Evolutionary conservation across 2,329 filamentous ascomycete species (phyloP), one percentile per base, ranked within the genome.

Genomic region (Colletotrichum abscissum): DNA sequence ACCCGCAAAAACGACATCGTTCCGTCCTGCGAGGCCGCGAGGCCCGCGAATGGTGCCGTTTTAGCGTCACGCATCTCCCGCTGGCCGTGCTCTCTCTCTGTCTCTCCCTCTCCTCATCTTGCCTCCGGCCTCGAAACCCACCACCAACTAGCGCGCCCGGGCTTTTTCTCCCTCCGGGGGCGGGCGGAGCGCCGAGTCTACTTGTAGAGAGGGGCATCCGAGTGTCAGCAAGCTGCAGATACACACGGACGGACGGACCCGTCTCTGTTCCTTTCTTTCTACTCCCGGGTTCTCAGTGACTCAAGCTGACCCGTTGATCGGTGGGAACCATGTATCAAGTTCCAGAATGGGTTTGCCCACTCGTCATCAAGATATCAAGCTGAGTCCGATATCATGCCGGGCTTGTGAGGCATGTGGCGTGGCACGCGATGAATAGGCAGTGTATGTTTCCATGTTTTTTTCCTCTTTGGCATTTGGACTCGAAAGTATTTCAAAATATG

Each of bases 181-280:
- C 11, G 52, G 22, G 5, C 33, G 12, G 49, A 56, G 63, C n/a
- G n/a, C 12, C n/a, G 62, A 33, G 28, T n/a, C 19, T 38, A 26
- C 26, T 26, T 26, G 26, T 26, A 11, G 28, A n/a, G 22, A 2
- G 38, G 19, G 49, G 52, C 35, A 64, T 63, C 69, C 65, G 65
- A 69, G 69, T 58, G 64, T 69, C 63, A 42, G 38, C 58, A 30
- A 68, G 49, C 28, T 68, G 69, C 58, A 54, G 35, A 24, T n/a
- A 9, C 30, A 26, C 30, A 35, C 42, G 60, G 11, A 22, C 28
- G 42, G 42, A 24, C 9, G 9, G 26, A 30, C 24, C 7, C 26
- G 9, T 33, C 30, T 33, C 16, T 42, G 3, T 19, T 7, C 16
- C 6, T 8, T 19, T 42, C 3, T 7, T 16, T 16, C 2, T 42